These are phyloP conservation scores for Pythium volutum DNA, from an alignment of 352 stramenopile species.

Conservation along the genomic window DNA sequence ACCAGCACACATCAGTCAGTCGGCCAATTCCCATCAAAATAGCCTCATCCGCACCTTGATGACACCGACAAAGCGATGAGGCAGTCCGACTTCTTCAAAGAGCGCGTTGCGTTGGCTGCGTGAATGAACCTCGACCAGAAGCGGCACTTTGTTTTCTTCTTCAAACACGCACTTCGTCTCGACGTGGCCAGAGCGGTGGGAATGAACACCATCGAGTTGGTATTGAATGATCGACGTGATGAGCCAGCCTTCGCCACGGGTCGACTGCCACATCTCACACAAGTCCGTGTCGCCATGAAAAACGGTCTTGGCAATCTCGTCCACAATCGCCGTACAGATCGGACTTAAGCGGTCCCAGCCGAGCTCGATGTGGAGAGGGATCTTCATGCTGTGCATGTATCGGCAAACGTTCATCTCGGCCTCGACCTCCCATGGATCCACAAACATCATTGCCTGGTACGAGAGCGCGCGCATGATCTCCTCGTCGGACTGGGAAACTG, in stretches of 20 bases:
- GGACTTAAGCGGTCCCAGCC: constrained; percentile 72
- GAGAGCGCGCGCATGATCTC: constrained; percentile 1
- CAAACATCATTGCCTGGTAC: constrained; percentile 77
- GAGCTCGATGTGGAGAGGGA: constrained; percentile 60
- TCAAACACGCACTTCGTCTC: constrained; percentile 26
- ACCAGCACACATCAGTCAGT: constrained; percentile 4
- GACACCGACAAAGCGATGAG: constrained; percentile 70
- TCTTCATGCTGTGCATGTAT: constrained; percentile 57
- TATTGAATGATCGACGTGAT: constrained; percentile 81
- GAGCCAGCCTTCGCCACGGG: constrained; percentile 74
- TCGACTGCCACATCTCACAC: constrained; percentile 67
- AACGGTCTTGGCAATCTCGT: constrained; percentile 57
- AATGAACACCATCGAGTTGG: constrained; percentile 65
- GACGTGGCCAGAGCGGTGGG: constrained; percentile 31
- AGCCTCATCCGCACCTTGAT: constrained; percentile 37
- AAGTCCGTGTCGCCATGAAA: constrained; percentile 53
- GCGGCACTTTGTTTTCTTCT: constrained; percentile 46
- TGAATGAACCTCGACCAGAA: constrained; percentile 64
- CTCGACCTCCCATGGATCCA: constrained; percentile 81
- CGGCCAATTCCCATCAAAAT: not conserved
- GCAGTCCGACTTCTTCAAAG: constrained; percentile 70
- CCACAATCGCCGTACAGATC: constrained; percentile 58
- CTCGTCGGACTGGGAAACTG: not conserved
- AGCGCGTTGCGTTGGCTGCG: constrained; percentile 75
- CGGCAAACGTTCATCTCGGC: constrained; percentile 50